Base-by-base conservation (phyloP, 306 rosid species). In the Quercus mongolica region DNA sequence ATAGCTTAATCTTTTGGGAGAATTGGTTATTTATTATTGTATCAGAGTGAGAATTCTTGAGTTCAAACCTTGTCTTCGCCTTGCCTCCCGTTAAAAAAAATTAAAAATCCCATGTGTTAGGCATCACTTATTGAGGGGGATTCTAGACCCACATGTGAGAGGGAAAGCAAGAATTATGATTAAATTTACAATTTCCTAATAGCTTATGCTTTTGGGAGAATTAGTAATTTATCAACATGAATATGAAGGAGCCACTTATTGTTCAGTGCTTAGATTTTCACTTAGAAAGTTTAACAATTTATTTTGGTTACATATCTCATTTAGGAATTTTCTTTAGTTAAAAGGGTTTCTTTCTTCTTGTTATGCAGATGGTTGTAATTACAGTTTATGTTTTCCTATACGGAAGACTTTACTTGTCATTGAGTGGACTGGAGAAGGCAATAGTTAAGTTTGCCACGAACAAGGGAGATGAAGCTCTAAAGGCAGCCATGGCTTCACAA, bases 351-450 rank as follows among this genome's bases (percentile, higher is more conserved):
- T 72, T 83, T 79, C 62, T 81, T 79, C 62, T 76, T 49, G 57
- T 70, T 77, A 25, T 83, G 87, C 90, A 95, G 99, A 23, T 91
- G 84, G 97, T 95, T 74, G 88, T 87, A 80, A 33, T 95, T 28
- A 95, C 96, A 1, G 92, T 90, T 73, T 93, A 91, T 82, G 88
- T 85, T 26, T 95, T 85, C 90, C 81, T 95, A 56, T 95, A 95
- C 62, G 99, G 99, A 25, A 91, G 77, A 86, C 92, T 95, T 63
- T 95, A 95, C 88, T 75, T 95, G 84, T 86, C 98, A 59, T 86
- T 95, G 81, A 95, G 99, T 88, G 99, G 99, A 78, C 49, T 93
- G 83, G 99, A 95, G 87, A 78, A 73, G 79, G 84, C 92, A 76
- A 90, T 95, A 81, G 75, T 88, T 5, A 93, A 87, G 82, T 85